Conservation (phyloP, 192 early-diverging fungal genomes). For the Coemansia sp. region DNA sequence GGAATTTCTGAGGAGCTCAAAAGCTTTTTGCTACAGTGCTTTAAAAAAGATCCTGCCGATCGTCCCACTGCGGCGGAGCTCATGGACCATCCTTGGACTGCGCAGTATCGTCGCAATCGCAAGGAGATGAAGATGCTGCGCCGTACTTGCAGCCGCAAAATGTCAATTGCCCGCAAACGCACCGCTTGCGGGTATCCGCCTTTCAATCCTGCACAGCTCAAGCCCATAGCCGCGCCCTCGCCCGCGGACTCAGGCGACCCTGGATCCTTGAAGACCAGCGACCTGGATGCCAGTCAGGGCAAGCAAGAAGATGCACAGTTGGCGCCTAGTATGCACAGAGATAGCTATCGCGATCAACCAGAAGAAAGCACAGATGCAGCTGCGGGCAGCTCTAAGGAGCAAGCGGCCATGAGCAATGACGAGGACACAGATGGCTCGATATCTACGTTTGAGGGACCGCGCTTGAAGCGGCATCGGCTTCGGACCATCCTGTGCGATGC, state of each 20-base stretch:
- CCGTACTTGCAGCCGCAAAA: slow-evolving; percentile 52
- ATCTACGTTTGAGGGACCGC: slow-evolving; percentile 50
- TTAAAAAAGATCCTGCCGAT: slow-evolving; percentile 72
- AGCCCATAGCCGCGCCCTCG: slow-evolving; percentile 8
- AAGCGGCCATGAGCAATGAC: slow-evolving; percentile 10
- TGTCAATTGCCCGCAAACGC: slow-evolving; percentile 46
- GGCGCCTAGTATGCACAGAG: too few species aligned
- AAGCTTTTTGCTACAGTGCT: slow-evolving; percentile 82
- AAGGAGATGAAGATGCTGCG: slow-evolving; percentile 54
- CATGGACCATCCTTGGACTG: slow-evolving; percentile 75
- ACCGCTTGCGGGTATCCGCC: slow-evolving; percentile 23
- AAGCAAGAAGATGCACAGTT: too few species aligned
- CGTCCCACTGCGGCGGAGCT: slow-evolving; percentile 74
- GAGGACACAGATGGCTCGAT: slow-evolving; percentile 49
- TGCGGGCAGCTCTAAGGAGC: too few species aligned
- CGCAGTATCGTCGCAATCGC: slow-evolving; percentile 43
- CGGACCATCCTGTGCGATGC: slow-evolving; percentile 48
- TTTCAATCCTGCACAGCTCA: slow-evolving; percentile 34
- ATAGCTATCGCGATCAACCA: too few species aligned
- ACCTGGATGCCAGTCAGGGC: too few species aligned
- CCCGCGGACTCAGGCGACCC: neutral
- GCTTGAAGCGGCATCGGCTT: slow-evolving; percentile 46
- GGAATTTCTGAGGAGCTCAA: slow-evolving; percentile 72
- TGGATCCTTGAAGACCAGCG: slow-evolving; percentile 4
- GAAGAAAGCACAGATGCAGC: too few species aligned